Evolutionary conservation across 2,329 filamentous ascomycete species (phyloP), one percentile per base, ranked within the genome.

Genomic region (Phialocephala sp.): DNA sequence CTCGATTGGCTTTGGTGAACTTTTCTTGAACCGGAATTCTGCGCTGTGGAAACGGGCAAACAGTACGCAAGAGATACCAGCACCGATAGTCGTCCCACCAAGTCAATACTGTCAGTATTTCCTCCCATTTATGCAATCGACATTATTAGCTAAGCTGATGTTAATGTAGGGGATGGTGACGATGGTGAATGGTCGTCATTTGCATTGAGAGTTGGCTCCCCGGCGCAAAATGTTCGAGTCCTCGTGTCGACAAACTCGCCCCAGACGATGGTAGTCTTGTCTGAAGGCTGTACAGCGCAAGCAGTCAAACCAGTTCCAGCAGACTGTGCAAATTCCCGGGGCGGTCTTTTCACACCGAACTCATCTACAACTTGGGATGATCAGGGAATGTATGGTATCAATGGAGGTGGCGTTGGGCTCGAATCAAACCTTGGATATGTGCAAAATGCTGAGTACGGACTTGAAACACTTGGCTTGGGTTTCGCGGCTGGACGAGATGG

Each of bases 141-240:
- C 11, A 22, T 14, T 52, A 8, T 41, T 41, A 41, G 11, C 2
- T 41, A 2, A 8, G 2, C 37, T 41, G 9, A 41, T 18, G 15
- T 12, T 8, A 41, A 41, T 3, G 3, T 18, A 41, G 37, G 85
- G 86, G 81, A 85, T 66, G 87, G 87, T 52, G 82, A 85, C 70
- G 89, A 91, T 74, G 89, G 89, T 8, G 83, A 83, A 67, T 94
- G 91, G 91, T 92, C 89, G 9, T 85, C 88, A 9, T 87, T 91
- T 69, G 80, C 80, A n/a, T 80, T 93, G 63, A 84, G 79, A 73
- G 81, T 84, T 27, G 87, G 87, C 39, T 80, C 77, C 8, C 84
- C 85, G 8, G 75, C 77, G n/a, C 83, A 86, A 71, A 75, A 75
- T 63, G 68, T 79, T 15, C 72, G 78, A 62, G 78, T 79, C 4